Evolutionary conservation across 306 rosid genomes (phyloP), one percentile per base, ranked within the genome.

Genomic region (Notholithocarpus densiflorus): DNA sequence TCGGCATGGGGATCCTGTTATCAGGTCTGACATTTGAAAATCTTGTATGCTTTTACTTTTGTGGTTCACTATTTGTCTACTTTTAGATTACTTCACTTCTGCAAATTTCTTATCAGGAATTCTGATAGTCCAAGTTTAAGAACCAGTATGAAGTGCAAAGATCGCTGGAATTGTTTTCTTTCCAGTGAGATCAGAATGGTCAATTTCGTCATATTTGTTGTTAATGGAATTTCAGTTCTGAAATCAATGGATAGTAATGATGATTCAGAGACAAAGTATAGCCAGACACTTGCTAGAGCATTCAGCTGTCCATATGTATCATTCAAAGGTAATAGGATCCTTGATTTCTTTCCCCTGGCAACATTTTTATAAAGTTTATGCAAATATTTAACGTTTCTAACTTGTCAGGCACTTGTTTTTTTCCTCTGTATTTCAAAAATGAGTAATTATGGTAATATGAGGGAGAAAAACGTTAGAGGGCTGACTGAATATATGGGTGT

Each of bases 181-280:
- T 82, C 84, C 72, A 65, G 88, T 75, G 85, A 75, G 84, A 73
- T 78, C 73, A 88, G 87, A 72, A 85, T 84, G 82, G 89, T 94
- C 76, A 91, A 92, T 83, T 94, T 72, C 75, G 92, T 92, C 71
- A 82, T 94, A 81, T 91, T 87, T 72, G 95, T 89, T 76, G 84
- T 89, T 61, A 83, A 89, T 82, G 92, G 91, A 29, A 83, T 88
- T 70, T 89, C 87, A 62, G 89, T 91, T 79, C 82, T 88, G 85
- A 86, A 87, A 85, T 82, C 88, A 56, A 79, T 92, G 83, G 89
- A 87, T 68, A 75, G 73, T 72, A 43, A 68, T 27, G 80, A 82
- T 84, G 82, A 79, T 72, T 74, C 26, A 57, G 88, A 88, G 77
- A 71, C 15, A 3, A 74, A 24, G 17, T 89, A 87, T 62, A 70